Evolutionary conservation across 306 rosid species (phyloP).

Genomic region (Ormosia semicastrata): DNA sequence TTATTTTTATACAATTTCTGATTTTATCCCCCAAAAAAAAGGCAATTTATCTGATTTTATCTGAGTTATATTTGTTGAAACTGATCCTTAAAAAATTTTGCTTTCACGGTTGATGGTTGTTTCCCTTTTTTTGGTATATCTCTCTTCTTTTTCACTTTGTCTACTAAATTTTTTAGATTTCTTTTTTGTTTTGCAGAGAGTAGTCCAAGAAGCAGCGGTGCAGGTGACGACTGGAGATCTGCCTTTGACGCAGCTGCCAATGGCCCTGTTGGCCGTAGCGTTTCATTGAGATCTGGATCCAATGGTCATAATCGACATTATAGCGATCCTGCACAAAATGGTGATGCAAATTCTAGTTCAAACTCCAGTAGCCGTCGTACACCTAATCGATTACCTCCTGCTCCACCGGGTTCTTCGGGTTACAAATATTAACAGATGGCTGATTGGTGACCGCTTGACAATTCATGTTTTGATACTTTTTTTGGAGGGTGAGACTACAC

Average conservation of each 20-base stretch:
- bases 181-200: constrained; percentile 54
- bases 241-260: constrained; percentile 95
- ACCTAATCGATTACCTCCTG: constrained; percentile 83
- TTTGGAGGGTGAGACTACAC: constrained; percentile 56
- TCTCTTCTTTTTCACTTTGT: background rate
- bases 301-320: constrained; percentile 77
- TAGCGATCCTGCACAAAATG: constrained; percentile 82
- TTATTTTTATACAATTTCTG: too few relatives aligned
- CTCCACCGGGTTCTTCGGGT: constrained; percentile 84
- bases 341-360: constrained; percentile 63
- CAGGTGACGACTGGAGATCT: constrained; percentile 88
- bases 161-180: constrained; percentile 2
- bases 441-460: constrained; percentile 22
- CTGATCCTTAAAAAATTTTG: background rate
- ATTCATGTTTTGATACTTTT: constrained; percentile 55
- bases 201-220: constrained; percentile 72
- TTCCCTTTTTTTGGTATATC: background rate
- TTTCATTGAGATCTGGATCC: constrained; percentile 60
- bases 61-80: background rate
- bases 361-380: constrained; percentile 87
- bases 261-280: constrained; percentile 52
- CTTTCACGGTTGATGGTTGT: background rate
- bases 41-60: background rate
- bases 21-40: too few relatives aligned
- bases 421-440: constrained; percentile 57